Base-by-base conservation (phyloP, 306 rosid genomes). In the Spatholobus suberectus region DNA sequence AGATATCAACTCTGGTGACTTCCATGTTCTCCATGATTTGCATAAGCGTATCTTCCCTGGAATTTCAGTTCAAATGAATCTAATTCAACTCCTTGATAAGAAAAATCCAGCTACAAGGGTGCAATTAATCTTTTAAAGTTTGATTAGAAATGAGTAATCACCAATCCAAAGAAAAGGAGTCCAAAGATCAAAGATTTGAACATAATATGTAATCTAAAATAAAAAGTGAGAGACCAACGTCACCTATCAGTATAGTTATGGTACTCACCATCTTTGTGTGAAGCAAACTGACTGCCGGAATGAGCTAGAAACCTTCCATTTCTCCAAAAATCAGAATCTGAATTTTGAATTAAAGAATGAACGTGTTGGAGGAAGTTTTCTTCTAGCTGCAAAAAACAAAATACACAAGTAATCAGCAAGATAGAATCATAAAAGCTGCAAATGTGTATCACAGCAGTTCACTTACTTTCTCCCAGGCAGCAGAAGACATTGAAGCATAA, bases 381-480 rank as follows among this genome's bases (percentile, higher is more conserved):
- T 83, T 94, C 94, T 29, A 94, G 86, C 98, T 94, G 90, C 77
- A 85, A 82, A 70, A 81, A 71, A 73, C 10, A 65, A 49, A 79
- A 80, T 18, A 76, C 5, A 68, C 81, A 83, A 72, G 79, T 54
- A 46, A 80, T 89, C 75, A 91, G 91, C 73, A 58, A 46, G 83
- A 52, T 13, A 71, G 76, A 62, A 49, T 67, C 43, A 47, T 37
- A 17, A 47, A 77, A 32, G 21, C 55, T 67, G 41, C 37, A 61
- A 66, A 75, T 44, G 32, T n/a, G 86, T 66, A 72, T 80, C 46
- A 76, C 26, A 61, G 81, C 4, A 75, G 49, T 76, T 74, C 41
- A 84, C 98, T 88, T 76, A 95, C 98, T 74, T 86, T 89, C 67
- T 87, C 95, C 98, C 98, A 95, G 8, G 97, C 87, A 87, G 87